Conservation (phyloP, 1,284 basidiomycete species). For the Ceratobasidium sp. region DNA sequence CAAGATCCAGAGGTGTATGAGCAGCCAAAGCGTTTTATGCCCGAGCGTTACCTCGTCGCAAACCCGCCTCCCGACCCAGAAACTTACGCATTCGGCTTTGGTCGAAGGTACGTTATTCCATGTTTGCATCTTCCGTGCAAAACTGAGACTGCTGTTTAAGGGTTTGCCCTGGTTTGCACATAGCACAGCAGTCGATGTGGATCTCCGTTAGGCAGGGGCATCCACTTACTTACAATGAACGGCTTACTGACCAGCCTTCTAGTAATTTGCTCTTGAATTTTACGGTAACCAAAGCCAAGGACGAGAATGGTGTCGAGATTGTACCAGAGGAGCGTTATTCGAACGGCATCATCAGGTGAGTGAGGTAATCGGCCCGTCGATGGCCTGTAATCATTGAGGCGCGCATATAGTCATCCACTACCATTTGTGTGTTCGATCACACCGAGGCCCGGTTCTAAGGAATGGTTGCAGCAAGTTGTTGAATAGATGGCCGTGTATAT, state of each 20-base stretch:
- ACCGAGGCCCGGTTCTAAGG: background rate
- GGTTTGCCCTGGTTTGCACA: slow-evolving; percentile 11
- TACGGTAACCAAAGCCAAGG: slow-evolving; percentile 26
- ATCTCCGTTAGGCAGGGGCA: background rate
- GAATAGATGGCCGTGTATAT: background rate
- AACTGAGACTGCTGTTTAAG: background rate
- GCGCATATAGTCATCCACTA: slow-evolving; percentile 4
- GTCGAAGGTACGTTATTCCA: background rate
- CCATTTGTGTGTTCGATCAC: slow-evolving; percentile 16
- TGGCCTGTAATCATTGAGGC: too few species aligned
- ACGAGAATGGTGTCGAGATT: slow-evolving; percentile 28
- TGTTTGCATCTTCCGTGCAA: background rate
- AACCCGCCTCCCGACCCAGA: slow-evolving; percentile 16
- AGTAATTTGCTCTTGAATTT: slow-evolving; percentile 32
- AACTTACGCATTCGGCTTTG: slow-evolving; percentile 13
- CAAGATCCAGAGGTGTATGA: slow-evolving; percentile 18
- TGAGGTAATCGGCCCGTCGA: background rate
- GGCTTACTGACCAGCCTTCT: background rate
- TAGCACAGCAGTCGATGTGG: slow-evolving; percentile 16
- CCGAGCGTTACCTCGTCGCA: background rate
- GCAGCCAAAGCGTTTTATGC: background rate
- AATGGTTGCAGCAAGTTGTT: background rate
- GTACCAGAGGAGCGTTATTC: slow-evolving; percentile 25
- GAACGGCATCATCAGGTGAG: slow-evolving; percentile 33
- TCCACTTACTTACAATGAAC: background rate